Evolutionary conservation across 1,284 basidiomycete species (phyloP), one percentile per base, ranked within the genome.

Genomic region (Cutaneotrichosporon curvatum): DNA sequence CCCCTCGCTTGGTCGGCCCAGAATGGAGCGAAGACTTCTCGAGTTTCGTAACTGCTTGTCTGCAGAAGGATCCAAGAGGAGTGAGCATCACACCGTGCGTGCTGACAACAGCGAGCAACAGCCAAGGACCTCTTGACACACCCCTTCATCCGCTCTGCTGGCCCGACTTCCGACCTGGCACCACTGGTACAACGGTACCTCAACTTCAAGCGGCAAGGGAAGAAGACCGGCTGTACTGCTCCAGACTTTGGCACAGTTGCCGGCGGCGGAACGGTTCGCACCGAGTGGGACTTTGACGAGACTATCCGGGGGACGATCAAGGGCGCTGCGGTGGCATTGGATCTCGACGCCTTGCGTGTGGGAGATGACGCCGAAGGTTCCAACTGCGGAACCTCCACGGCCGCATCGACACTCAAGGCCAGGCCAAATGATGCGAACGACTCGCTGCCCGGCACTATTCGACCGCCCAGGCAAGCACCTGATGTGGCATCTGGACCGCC

Each of bases 121-220:
- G 89, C 94, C 23, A 88, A 82, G 67, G 90, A 95, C 54, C 79
- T 99, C 15, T 79, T 97, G 3, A 82, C 86, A 58, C 94, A 98
- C 67, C 81, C 82, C 19, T 99, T 98, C 74, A 86, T 99, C 72
- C 81, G 81, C 51, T 76, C 77, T 39, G 91, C 91, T 16, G 78
- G 80, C 47, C 84, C 84, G 65, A 92, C 87, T 0, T 79, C 81
- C 3, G 82, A 81, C 62, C 79, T 98, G 11, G 82, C 83, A 0
- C 86, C 94, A 59, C 78, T 98, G 28, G 87, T 89, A 53, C 85
- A 92, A 59, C 80, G 86, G 16, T 73, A 86, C 65, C 81, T 86
- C n/a, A 18, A 12, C 19, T 50, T 21, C 31, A 38, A 32, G 55
- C 83, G 86, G 40, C 82, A 78, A 61, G 78, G 81, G 3, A 65